A percentile compares a stretch with the other conserved stretches of the same genome.
phyloP scores from a whole-genome alignment of 257 asterid species.

The Sherardia arvensis region DNA sequence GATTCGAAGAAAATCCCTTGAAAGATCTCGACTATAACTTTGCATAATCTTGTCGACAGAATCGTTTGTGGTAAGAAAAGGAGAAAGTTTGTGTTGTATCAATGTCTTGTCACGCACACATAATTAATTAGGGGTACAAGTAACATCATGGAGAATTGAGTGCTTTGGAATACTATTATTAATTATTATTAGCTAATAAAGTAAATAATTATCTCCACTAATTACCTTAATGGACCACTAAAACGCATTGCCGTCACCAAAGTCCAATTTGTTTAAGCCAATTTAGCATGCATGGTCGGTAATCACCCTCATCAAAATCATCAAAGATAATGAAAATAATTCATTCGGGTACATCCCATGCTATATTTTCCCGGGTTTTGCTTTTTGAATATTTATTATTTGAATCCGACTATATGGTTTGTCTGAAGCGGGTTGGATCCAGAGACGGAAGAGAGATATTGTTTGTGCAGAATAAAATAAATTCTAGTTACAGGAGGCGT shows the following conservation, averaged over 20 bases:
- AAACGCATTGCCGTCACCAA: constrained; percentile 7
- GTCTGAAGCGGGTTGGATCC: too few relatives aligned
- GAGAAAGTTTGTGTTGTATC: constrained; percentile 1
- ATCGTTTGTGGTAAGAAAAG: constrained; percentile 6
- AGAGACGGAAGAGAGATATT: too few relatives aligned
- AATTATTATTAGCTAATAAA: not conserved
- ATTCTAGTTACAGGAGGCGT: too few relatives aligned
- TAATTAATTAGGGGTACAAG: not conserved
- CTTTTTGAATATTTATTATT: too few relatives aligned
- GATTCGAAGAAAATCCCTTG: constrained; percentile 18
- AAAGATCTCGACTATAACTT: constrained; percentile 8
- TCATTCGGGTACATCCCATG: not conserved
- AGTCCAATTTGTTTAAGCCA: not conserved
- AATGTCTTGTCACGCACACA: constrained; percentile 4
- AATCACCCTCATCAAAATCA: not conserved
- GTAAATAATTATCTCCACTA: constrained; percentile 6
- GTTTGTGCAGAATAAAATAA: too few relatives aligned
- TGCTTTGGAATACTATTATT: constrained; percentile 8
- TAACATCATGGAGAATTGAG: constrained; percentile 16
- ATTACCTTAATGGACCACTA: constrained; percentile 15
- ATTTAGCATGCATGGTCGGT: constrained; percentile 3
- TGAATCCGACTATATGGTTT: too few relatives aligned
- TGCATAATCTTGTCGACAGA: constrained; percentile 10
- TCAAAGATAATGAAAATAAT: not conserved
- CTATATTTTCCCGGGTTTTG: too few relatives aligned